Conservation (phyloP, 2,329 filamentous ascomycete species). For the Diaporthe eres region DNA sequence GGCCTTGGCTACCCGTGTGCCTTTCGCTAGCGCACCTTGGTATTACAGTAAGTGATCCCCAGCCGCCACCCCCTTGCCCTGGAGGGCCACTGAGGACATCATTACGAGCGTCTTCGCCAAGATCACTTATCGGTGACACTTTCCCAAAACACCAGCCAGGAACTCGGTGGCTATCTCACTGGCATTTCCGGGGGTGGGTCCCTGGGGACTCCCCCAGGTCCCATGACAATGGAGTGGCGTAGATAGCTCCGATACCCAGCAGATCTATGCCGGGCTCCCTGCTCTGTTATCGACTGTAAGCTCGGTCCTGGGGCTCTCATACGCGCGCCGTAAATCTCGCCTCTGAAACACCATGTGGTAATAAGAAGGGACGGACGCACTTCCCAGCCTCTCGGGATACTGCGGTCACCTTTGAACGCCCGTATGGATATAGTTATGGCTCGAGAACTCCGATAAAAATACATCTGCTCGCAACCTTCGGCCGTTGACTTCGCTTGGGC, state of each 20-base stretch:
- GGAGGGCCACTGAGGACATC: neutral
- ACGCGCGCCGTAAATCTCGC: neutral
- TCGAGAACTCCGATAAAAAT: neutral
- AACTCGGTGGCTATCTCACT: neutral
- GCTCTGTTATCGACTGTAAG: neutral
- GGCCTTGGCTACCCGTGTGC: neutral
- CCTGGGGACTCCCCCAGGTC: neutral
- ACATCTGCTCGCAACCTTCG: too few species aligned
- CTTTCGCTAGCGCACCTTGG: slow-evolving; percentile 2
- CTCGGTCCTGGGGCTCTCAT: too few species aligned
- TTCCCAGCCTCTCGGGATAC: neutral
- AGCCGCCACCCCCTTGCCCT: neutral
- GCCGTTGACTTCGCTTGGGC: too few species aligned
- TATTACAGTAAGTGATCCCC: neutral
- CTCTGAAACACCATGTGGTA: neutral
- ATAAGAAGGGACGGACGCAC: neutral
- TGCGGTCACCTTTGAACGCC: neutral
- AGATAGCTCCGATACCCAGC: neutral
- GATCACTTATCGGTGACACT: slow-evolving; percentile 1
- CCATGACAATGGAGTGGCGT: neutral
- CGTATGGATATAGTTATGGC: neutral
- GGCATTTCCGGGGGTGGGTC: neutral
- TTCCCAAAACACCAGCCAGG: neutral
- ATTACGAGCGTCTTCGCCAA: neutral
- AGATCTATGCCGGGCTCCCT: neutral